These are phyloP conservation scores for Eimeria falciformis DNA, from an alignment of 169 alveolate genomes.

Conservation along the genomic window DNA sequence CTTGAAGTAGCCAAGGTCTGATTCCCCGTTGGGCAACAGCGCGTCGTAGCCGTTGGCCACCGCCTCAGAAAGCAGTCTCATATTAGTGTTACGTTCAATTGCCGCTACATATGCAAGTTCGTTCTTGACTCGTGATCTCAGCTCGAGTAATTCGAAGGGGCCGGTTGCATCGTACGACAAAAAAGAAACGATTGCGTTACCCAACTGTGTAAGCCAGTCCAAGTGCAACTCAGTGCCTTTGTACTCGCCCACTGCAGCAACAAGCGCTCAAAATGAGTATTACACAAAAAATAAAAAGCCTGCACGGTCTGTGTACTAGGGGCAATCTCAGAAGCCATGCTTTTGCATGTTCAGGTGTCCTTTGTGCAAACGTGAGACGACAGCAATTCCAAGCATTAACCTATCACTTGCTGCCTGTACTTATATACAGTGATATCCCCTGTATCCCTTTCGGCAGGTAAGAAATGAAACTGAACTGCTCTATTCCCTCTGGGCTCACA, in stretches of 20 bases:
- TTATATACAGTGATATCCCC: too few species aligned
- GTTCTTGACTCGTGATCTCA: constrained; percentile 55
- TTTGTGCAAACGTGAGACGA: too few species aligned
- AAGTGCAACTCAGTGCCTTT: constrained; percentile 59
- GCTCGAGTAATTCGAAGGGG: constrained; percentile 60
- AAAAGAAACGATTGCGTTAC: constrained; percentile 62
- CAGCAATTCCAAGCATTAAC: too few species aligned
- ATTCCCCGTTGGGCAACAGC: constrained; percentile 54
- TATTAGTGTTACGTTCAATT: constrained; percentile 62
- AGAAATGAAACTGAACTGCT: too few species aligned
- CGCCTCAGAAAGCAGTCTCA: constrained; percentile 61
- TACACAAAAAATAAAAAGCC: background rate
- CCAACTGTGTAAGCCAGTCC: constrained; percentile 53
- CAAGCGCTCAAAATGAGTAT: background rate
- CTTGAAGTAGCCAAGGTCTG: constrained; percentile 64
- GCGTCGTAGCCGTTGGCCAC: constrained; percentile 46
- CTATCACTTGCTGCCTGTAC: too few species aligned
- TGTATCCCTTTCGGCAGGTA: too few species aligned
- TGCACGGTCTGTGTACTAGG: background rate
- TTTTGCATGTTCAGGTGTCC: too few species aligned
- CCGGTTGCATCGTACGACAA: constrained; percentile 61
- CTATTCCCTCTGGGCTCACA: constrained; percentile 33
- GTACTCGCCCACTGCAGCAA: constrained; percentile 48
- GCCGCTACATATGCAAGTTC: constrained; percentile 66
- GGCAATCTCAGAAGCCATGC: too few species aligned